Base-by-base conservation (phyloP, 306 rosid species). In the Vicia sativa region DNA sequence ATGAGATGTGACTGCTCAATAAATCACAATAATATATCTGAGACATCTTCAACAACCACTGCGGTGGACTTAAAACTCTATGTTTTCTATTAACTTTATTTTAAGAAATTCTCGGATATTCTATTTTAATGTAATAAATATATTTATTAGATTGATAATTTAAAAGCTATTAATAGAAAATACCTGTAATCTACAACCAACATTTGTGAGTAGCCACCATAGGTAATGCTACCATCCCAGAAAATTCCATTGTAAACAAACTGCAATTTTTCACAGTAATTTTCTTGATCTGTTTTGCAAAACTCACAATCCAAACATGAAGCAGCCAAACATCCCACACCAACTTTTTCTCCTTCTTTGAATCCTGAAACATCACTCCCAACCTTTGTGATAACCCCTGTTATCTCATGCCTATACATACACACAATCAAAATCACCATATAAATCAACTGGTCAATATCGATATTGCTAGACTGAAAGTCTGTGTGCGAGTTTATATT, bases 151-250 rank as follows among this genome's bases (percentile, higher is more conserved):
- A 25, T 3, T 25, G 28, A 25, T 25, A 25, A 25, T 25, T 25
- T 25, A 25, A 25, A 25, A 25, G 3, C 28, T 25, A 25, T 31
- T 6, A 31, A 34, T 34, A 34, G 9, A 34, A 34, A 34, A 34
- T 34, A 34, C 96, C 96, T 87, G 74, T 85, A 70, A 71, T 89
- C 92, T 4, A 88, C 85, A 3, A 89, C 91, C 12, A 89, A 29
- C 75, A 81, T 49, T 19, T 81, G 7, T 29, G 92, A 89, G 73
- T 89, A 89, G 44, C 96, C 96, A 29, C 96, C 96, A 13, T 89
- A 87, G 46, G 92, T 89, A 37, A 89, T 72, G 71, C 79, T 83
- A n/a, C 96, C 96, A 70, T 89, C 96, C 96, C 92, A 87, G 86
- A 89, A 87, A 65, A 89, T 11, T 15, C 96, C 89, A 4, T 89